These are phyloP conservation scores for Apiospora aurea DNA, from an alignment of 2,329 filamentous ascomycete genomes.

Conservation along the genomic window DNA sequence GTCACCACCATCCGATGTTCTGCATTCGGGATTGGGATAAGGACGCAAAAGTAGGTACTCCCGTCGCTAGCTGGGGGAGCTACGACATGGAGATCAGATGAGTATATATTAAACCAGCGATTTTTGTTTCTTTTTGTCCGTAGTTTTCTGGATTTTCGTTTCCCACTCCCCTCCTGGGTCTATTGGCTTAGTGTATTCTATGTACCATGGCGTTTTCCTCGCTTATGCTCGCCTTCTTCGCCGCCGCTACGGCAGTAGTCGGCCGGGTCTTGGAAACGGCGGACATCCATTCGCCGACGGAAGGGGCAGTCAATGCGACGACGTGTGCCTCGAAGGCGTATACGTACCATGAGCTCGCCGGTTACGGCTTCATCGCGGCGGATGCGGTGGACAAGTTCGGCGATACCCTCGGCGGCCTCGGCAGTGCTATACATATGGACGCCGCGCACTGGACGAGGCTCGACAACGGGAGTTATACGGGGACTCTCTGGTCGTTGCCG, in stretches of 20 bases:
- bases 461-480: conserved; percentile 61
- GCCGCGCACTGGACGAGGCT: conserved; percentile 62
- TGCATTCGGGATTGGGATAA: neutral
- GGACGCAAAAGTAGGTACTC: neutral
- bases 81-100: conserved; percentile 2
- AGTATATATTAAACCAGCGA: neutral
- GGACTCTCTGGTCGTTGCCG: conserved; percentile 68
- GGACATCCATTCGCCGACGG: neutral
- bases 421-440: conserved; percentile 67
- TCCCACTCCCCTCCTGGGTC: neutral
- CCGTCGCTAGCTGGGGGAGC: neutral
- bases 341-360: conserved; percentile 71
- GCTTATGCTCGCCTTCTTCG: neutral
- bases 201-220: neutral
- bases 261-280: neutral
- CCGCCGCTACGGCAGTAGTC: neutral
- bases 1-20: neutral
- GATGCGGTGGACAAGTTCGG: conserved; percentile 70
- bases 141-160: neutral
- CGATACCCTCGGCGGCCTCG: conserved; percentile 73
- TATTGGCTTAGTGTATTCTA: neutral
- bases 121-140: neutral
- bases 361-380: conserved; percentile 67
- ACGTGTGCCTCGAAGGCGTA: conserved; percentile 59
- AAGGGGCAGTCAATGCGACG: conserved; percentile 35